Evolutionary conservation across 2,329 filamentous ascomycete species (phyloP).

Genomic region (Epichloe amarillans): DNA sequence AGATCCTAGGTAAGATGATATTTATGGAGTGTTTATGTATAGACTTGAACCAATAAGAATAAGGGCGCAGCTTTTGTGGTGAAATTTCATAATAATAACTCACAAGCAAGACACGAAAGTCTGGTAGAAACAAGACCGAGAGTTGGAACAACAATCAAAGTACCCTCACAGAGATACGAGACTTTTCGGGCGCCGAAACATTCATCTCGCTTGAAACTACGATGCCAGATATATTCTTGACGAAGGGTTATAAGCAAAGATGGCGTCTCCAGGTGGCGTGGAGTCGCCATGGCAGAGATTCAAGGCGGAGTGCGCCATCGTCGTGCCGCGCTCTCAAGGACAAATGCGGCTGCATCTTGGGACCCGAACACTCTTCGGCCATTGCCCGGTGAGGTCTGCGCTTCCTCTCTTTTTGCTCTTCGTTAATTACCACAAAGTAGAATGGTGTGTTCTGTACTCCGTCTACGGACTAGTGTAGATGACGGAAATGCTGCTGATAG

Average conservation of each 20-base stretch:
- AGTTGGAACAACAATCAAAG: not conserved
- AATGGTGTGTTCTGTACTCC: too few relatives aligned
- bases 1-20: not conserved
- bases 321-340: not conserved
- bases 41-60: not conserved
- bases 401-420: too few relatives aligned
- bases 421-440: too few relatives aligned
- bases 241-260: not conserved
- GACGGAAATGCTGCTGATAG: too few relatives aligned
- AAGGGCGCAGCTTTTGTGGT: not conserved
- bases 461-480: too few relatives aligned
- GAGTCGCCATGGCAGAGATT: not conserved
- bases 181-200: not conserved
- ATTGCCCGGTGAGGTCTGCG: too few relatives aligned
- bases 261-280: not conserved
- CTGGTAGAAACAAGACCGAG: not conserved
- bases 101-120: not conserved
- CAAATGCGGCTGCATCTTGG: too few relatives aligned
- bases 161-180: not conserved
- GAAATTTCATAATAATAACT: not conserved
- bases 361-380: too few relatives aligned
- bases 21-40: not conserved
- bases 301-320: not conserved
- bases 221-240: not conserved
- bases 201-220: slow-evolving; percentile 1